Conservation (phyloP, 768 basidiomycete species). For the Suillus subalutaceus region DNA sequence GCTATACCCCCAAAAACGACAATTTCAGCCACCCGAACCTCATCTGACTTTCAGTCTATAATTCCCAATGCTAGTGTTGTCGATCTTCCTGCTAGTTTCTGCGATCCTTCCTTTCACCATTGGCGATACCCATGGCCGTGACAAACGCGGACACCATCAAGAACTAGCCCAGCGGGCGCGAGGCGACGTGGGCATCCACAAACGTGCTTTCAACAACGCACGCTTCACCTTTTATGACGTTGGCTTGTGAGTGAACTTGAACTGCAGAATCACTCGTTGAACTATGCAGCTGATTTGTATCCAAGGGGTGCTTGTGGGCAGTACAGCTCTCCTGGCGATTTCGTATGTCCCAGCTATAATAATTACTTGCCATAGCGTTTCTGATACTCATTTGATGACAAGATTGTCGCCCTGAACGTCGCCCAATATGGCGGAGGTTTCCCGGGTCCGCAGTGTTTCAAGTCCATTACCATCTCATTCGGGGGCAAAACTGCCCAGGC, state of each 20-base stretch:
- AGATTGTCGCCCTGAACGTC: constrained; percentile 33
- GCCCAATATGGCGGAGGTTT: constrained; percentile 57
- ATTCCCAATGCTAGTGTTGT: constrained; percentile 27
- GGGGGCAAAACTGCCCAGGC: constrained; percentile 58
- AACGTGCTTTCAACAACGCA: constrained; percentile 37
- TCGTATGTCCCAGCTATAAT: constrained; percentile 33
- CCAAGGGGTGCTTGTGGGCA: constrained; percentile 59
- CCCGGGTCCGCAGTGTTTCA: constrained; percentile 66
- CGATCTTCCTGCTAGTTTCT: constrained; percentile 39
- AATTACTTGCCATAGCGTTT: constrained; percentile 32
- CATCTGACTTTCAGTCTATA: background rate
- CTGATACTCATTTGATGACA: constrained; percentile 40
- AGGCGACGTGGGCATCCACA: constrained; percentile 37
- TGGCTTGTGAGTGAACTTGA: constrained; percentile 42
- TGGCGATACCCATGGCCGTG: constrained; percentile 26
- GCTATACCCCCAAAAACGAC: background rate
- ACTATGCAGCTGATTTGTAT: constrained; percentile 8
- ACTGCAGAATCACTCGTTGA: constrained; percentile 12
- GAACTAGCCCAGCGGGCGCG: constrained; percentile 50
- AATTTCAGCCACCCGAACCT: background rate
- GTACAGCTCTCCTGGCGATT: constrained; percentile 40
- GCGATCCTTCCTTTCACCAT: constrained; percentile 36
- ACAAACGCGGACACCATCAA: constrained; percentile 40
- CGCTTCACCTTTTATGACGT: constrained; percentile 59
- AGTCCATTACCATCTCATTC: constrained; percentile 60